These are phyloP conservation scores for Streptanthus diversifolius DNA, from an alignment of 345 rosid genomes.

Conservation along the genomic window DNA sequence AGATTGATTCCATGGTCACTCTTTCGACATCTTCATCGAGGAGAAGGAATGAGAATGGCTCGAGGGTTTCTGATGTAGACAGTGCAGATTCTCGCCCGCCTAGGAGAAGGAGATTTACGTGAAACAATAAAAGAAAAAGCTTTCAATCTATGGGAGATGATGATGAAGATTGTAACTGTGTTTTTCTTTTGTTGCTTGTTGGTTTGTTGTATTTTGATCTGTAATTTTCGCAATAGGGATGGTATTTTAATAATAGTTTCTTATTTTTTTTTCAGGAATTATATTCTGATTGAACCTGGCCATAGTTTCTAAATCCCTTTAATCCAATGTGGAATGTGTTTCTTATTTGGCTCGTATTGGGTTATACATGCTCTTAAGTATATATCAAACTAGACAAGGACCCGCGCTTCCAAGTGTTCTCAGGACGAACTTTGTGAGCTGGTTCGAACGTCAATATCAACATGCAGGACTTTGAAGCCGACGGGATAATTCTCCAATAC, in stretches of 20 bases:
- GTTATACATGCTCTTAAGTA: not conserved
- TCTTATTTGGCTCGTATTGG: not conserved
- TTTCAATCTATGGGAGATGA: slow-evolving; percentile 17
- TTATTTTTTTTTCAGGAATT: not conserved
- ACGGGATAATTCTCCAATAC: no score
- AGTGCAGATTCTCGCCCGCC: slow-evolving; percentile 84
- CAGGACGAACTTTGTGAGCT: no score
- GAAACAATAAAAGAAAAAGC: not conserved
- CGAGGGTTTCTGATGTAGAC: slow-evolving; percentile 75
- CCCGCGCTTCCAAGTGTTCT: no score
- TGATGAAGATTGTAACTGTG: slow-evolving; percentile 26
- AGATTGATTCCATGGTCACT: slow-evolving; percentile 79
- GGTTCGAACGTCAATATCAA: no score
- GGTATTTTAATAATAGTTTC: slow-evolving; percentile 12
- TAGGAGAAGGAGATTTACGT: slow-evolving; percentile 67
- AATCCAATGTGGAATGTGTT: slow-evolving; percentile 1
- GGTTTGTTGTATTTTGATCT: slow-evolving; percentile 29
- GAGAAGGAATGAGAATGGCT: slow-evolving; percentile 59
- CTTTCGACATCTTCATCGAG: slow-evolving; percentile 81
- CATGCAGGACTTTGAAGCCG: no score
- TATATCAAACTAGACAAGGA: no score
- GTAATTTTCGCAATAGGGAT: slow-evolving; percentile 29
- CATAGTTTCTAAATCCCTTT: not conserved
- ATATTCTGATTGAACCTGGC: not conserved
- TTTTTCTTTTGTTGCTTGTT: slow-evolving; percentile 23